phyloP scores from a whole-genome alignment of 768 basidiomycete genomes.

The Exidia glandulosa region DNA sequence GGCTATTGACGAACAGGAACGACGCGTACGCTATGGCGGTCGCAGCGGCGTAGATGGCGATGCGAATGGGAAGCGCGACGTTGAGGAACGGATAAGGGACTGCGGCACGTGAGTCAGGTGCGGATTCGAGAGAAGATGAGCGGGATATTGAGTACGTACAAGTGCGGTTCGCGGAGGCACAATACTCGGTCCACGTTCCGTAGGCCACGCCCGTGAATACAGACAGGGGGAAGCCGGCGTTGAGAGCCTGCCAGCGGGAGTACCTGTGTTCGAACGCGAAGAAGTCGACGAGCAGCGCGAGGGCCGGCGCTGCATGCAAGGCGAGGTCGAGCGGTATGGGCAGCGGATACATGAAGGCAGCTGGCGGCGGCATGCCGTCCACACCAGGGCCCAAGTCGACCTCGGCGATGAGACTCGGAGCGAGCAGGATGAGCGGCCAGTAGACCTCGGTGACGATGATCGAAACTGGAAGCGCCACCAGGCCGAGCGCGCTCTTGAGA shows the following conservation, averaged over 20 bases:
- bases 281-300: slow-evolving; percentile 55
- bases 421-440: slow-evolving; percentile 48
- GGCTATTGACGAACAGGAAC: slow-evolving; percentile 47
- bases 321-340: slow-evolving; percentile 47
- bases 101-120: slow-evolving; percentile 17
- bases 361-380: slow-evolving; percentile 15
- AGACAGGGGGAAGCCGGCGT: slow-evolving; percentile 22
- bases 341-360: slow-evolving; percentile 28
- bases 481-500: slow-evolving; percentile 46
- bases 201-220: slow-evolving; percentile 36
- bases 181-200: slow-evolving; percentile 54
- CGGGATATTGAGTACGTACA: slow-evolving; percentile 34
- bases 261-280: slow-evolving; percentile 53
- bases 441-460: slow-evolving; percentile 50
- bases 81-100: slow-evolving; percentile 83
- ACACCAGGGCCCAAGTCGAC: slow-evolving; percentile 8
- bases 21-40: slow-evolving; percentile 40
- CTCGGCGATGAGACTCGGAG: slow-evolving; percentile 49
- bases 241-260: slow-evolving; percentile 19
- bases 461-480: slow-evolving; percentile 52
- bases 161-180: slow-evolving; percentile 44
- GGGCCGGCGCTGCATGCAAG: slow-evolving; percentile 53
- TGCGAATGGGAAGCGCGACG: slow-evolving; percentile 37
- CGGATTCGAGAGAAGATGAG: background rate
- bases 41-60: slow-evolving; percentile 48